A percentile compares a stretch with the other conserved stretches of the same genome.
Conservation (phyloP, 805 yeast genomes). For the Pichia membranifaciens region DNA sequence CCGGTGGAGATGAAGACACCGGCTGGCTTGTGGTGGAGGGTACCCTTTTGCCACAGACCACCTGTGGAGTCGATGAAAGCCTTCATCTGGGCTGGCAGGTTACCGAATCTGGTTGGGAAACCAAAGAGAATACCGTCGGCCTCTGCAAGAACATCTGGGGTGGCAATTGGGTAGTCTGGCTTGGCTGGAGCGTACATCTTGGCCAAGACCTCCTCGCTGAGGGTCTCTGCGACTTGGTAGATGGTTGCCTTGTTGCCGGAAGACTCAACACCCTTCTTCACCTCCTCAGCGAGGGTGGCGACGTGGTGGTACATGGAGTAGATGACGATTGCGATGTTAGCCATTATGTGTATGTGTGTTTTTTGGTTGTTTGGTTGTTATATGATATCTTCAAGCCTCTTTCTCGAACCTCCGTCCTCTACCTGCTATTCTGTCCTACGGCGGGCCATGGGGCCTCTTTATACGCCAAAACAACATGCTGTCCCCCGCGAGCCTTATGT, state of each 20-base stretch:
- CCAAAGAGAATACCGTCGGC: slow-evolving; percentile 85
- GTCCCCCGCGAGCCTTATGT: too few species aligned
- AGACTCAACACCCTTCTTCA: slow-evolving; percentile 59
- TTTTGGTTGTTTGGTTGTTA: neutral
- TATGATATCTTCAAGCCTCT: neutral
- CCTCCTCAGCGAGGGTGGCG: slow-evolving; percentile 58
- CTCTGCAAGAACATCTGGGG: slow-evolving; percentile 47
- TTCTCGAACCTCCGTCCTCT: too few species aligned
- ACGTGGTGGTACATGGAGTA: slow-evolving; percentile 82
- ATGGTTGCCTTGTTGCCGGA: slow-evolving; percentile 67
- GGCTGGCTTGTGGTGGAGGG: slow-evolving; percentile 66
- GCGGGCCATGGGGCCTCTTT: too few species aligned
- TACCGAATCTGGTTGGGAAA: slow-evolving; percentile 81
- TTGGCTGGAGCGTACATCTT: slow-evolving; percentile 60
- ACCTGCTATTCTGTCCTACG: too few species aligned
- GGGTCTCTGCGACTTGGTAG: slow-evolving; percentile 73
- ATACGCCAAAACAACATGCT: too few species aligned
- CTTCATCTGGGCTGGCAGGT: slow-evolving; percentile 70
- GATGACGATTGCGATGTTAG: slow-evolving; percentile 38
- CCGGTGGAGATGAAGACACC: slow-evolving; percentile 72
- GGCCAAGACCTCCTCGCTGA: slow-evolving; percentile 51
- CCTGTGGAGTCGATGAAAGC: slow-evolving; percentile 77
- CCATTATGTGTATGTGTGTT: slow-evolving; percentile 14
- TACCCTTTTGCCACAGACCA: slow-evolving; percentile 72
- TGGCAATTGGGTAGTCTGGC: slow-evolving; percentile 59